Base-by-base conservation (phyloP, 1,284 basidiomycete species). In the Ganoderma lucidum region DNA sequence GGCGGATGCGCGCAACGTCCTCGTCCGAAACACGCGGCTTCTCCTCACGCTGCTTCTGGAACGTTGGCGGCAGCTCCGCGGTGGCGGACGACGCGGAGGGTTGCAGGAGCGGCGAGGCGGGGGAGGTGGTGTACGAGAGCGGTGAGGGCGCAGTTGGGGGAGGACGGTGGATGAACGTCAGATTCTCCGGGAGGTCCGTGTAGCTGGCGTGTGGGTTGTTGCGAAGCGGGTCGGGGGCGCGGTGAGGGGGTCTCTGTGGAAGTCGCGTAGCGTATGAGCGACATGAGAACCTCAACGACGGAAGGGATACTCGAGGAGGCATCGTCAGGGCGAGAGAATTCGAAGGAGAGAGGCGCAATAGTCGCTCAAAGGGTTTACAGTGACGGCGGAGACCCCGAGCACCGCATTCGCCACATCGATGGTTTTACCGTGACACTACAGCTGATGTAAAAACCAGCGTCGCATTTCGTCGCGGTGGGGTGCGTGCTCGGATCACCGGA, bases 121-220 rank as follows among this genome's bases (percentile, higher is more conserved):
- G 93, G 15, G 85, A 82, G 10, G 88, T 88, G 2, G 88, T 90
- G 68, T 89, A 86, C 28, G 93, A 94, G 70, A 85, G 82, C 6
- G 92, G 92, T 17, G 92, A 85, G 6, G 91, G 90, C 10, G 88
- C 85, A 2, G 90, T 88, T 0, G 93, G 91, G 0, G 93, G 93
- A 30, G 91, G 91, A 58, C 93, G 89, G 78, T 92, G 91, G 70
- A 94, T 89, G 78, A 94, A 94, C 0, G 91, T 92, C 67, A 93
- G 78, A 71, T 86, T 85, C 56, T 88, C 88, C 3, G 85, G 79
- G 53, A 93, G 80, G 14, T 83, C 71, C 23, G 86, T 86, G 73
- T 90, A 86, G 41, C 81, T 80, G 42, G 88, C 89, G 56, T 86
- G 83, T 17, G 89, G 84, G 70, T 86, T 87, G 79, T 86, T 86